These are phyloP conservation scores for Polyrhizophydium stewartii DNA, from an alignment of 371 early-diverging fungal genomes.

Conservation along the genomic window DNA sequence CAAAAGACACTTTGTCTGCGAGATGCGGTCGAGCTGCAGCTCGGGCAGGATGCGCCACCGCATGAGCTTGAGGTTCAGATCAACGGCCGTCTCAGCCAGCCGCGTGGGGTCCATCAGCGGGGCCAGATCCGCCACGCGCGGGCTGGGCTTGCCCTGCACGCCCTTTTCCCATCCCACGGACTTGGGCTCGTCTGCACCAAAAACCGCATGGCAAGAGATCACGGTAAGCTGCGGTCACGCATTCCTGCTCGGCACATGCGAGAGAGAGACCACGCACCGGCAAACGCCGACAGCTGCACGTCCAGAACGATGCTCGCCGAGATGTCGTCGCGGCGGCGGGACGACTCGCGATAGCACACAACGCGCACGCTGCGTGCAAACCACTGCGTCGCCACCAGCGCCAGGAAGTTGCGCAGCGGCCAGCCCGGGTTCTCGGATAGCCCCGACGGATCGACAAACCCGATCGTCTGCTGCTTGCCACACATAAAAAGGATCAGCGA, in stretches of 20 bases:
- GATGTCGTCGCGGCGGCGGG: constrained; percentile 25
- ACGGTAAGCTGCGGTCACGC: no score
- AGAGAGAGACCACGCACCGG: constrained; percentile 12
- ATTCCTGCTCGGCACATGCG: no score
- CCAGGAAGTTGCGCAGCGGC: constrained; percentile 73
- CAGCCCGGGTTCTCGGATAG: constrained; percentile 70
- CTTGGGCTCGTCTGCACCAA: constrained; percentile 45
- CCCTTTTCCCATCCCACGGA: constrained; percentile 92
- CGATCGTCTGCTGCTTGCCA: constrained; percentile 39
- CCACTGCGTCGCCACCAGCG: background rate
- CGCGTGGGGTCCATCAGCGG: constrained; percentile 76
- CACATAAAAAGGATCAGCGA: no score
- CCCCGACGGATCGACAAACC: constrained; percentile 80
- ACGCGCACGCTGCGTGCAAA: constrained; percentile 46
- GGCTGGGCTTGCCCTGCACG: constrained; percentile 69
- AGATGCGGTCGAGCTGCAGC: constrained; percentile 76
- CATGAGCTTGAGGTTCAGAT: constrained; percentile 79
- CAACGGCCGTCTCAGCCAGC: constrained; percentile 19
- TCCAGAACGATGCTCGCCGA: constrained; percentile 19
- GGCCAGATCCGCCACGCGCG: constrained; percentile 79
- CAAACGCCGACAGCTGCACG: constrained; percentile 14
- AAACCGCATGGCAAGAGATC: background rate
- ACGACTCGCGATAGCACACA: constrained; percentile 69
- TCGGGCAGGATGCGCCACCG: constrained; percentile 88
- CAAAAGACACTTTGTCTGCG: constrained; percentile 71